Evolutionary conservation across 2,329 filamentous ascomycete species (phyloP), one percentile per base, ranked within the genome.

Genomic region (Waltergamsia citrina): DNA sequence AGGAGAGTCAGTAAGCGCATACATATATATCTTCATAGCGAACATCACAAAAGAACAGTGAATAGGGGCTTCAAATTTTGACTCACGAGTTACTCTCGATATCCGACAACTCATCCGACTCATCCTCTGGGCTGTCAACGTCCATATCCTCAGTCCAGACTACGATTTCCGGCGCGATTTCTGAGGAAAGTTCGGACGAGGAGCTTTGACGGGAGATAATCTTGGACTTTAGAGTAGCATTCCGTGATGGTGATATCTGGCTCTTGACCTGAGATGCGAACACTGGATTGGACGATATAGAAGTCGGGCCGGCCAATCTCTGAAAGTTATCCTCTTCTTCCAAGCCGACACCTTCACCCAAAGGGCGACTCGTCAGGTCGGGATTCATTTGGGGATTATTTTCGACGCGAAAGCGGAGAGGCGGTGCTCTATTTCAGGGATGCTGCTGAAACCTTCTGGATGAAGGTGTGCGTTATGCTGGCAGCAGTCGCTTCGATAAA

Each of bases 71-170:
- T 6, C 16, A 26, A 16, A 26, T 12, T 6, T 17, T 12, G n/a
- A 35, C 36, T 32, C 28, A 38, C 36, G 15, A 20, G 28, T 33
- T 35, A 11, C 31, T 38, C 16, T 34, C 32, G 32, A 38, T 23
- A 11, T 19, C 36, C 21, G 36, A 38, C 12, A 21, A 26, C 20
- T 14, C 16, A 11, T 24, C 25, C 5, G 10, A 12, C 11, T 31
- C 26, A 20, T 22, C 29, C 15, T 37, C 20, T 29, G n/a, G 34
- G 25, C 27, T 36, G 22, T 36, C 38, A 49, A 38, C 18, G 17
- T 56, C 54, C 52, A 63, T 61, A 11, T 57, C 50, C 35, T 57
- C 62, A 20, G 60, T 63, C 54, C 61, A 63, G 14, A 66, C 64
- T 5, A 65, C 46, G 18, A 67, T 67, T 39, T 63, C 62, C 4